Evolutionary conservation across 345 rosid genomes (phyloP), one percentile per base, ranked within the genome.

Genomic region (Xanthoceras sorbifolium): DNA sequence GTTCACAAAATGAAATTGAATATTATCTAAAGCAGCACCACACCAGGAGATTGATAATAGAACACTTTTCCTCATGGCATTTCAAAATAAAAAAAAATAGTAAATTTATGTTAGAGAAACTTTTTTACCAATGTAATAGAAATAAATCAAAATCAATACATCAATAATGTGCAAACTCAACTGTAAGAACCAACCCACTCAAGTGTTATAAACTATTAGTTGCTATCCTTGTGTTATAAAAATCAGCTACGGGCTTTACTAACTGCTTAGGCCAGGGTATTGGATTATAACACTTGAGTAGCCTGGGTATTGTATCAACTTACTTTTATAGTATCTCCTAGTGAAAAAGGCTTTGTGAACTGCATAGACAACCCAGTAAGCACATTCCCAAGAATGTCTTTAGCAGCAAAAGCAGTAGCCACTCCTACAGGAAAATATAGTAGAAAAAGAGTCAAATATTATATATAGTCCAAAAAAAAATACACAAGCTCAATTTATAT

Each of bases 391-490:
- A 96, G 97, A 75, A 93, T 62, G 42, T 96, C 98, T 83, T 82
- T 90, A 12, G 97, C 89, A 85, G 99, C 98, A 88, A 96, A 93
- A 79, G 98, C 98, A 81, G 99, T 96, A 59, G 98, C 99, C 67
- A 96, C 99, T 69, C 99, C 98, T 96, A 87, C 66, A 71, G 6
- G 80, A 80, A 50, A 67, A 60, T 28, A 71, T 7, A 55, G 23
- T 2, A 23, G 60, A 9, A 36, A 25, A 26, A 31, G 63, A 70
- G 70, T 61, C 64, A 64, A 44, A 36, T 34, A 28, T 61, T 67
- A 44, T 29, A 67, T 20, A 67, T 3, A 31, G n/a, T 44, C 55
- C 17, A 67, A 61, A 36, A 3, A n/a, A 46, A 22, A 22, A 18
- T 5, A n/a, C 32, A 42, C 29, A 20, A 46, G 28, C 36, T 63